A percentile compares a stretch with the other conserved stretches of the same genome.
Evolutionary conservation across 2,329 filamentous ascomycete genomes (phyloP).

Genomic region (Pestalotiopsis fici): DNA sequence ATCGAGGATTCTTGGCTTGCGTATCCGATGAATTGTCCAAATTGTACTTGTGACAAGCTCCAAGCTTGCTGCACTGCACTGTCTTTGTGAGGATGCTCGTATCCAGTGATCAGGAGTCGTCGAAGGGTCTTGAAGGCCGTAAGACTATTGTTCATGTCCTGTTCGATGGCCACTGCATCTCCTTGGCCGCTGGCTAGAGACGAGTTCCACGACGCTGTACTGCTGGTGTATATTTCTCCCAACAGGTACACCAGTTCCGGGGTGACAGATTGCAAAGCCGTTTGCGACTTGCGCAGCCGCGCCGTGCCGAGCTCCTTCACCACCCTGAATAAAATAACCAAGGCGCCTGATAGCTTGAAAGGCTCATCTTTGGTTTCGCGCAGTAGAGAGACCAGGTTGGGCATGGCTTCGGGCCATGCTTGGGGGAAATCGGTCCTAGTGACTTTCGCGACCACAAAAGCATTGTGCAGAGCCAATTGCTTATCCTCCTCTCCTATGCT

Average conservation of each 20-base stretch:
- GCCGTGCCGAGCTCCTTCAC: conserved; percentile 90
- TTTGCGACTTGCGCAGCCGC: conserved; percentile 72
- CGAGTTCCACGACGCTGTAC: conserved; percentile 68
- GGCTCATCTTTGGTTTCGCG: conserved; percentile 61
- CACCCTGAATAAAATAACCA: conserved; percentile 80
- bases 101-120: conserved; percentile 77
- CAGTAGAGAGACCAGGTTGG: conserved; percentile 64
- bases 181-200: conserved; percentile 60
- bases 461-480: conserved; percentile 82
- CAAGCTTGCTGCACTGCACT: conserved; percentile 78
- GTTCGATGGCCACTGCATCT: conserved; percentile 58
- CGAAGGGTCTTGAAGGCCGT: conserved; percentile 78
- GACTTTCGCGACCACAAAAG: conserved; percentile 84
- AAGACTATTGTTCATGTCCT: conserved; percentile 76
- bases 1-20: conserved; percentile 57
- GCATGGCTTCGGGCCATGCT: conserved; percentile 73
- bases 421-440: conserved; percentile 85
- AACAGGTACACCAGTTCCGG: conserved; percentile 84
- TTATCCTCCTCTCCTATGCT: conserved; percentile 76
- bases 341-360: conserved; percentile 67
- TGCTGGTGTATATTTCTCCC: conserved; percentile 74
- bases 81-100: conserved; percentile 80
- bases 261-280: conserved; percentile 74
- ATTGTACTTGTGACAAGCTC: conserved; percentile 74
- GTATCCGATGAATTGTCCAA: conserved; percentile 72